These are phyloP conservation scores for Phytophthora pluvialis DNA, from an alignment of 352 stramenopile genomes.

Conservation along the genomic window DNA sequence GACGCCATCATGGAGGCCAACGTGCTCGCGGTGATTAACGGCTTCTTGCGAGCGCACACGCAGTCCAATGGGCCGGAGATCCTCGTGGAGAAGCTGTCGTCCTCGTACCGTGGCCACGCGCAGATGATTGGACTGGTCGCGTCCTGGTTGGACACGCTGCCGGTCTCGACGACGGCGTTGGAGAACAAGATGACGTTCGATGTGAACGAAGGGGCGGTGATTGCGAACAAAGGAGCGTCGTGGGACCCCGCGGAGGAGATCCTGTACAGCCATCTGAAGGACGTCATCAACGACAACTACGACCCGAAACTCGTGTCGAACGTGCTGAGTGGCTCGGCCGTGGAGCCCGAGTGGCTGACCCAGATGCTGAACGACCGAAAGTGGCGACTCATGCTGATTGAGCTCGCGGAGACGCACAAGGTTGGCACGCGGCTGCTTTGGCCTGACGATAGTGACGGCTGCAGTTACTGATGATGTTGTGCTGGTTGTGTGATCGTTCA, in stretches of 20 bases:
- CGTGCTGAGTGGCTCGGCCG: conserved; percentile 77
- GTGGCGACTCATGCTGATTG: conserved; percentile 87
- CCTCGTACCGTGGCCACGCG: conserved; percentile 84
- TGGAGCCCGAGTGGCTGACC: conserved; percentile 84
- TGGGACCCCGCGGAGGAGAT: conserved; percentile 84
- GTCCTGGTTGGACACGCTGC: conserved; percentile 79
- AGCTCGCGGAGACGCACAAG: conserved; percentile 86
- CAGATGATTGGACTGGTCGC: conserved; percentile 89
- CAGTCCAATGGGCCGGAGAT: conserved; percentile 86
- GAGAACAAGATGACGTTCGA: conserved; percentile 85
- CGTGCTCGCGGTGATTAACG: conserved; percentile 83
- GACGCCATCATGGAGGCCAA: conserved; percentile 88
- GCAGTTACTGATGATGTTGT: conserved; percentile 9
- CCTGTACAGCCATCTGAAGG: conserved; percentile 77
- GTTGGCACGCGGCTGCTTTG: conserved; percentile 27
- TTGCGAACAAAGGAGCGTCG: conserved; percentile 70
- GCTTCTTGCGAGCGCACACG: conserved; percentile 79
- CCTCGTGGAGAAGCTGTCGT: conserved; percentile 86
- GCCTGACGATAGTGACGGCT: not conserved
- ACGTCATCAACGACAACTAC: conserved; percentile 83
- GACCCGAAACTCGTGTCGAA: conserved; percentile 88
- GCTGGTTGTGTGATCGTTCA: conserved; percentile 31
- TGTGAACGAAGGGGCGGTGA: conserved; percentile 64
- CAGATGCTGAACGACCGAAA: conserved; percentile 85
- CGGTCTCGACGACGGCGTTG: conserved; percentile 59